These are phyloP conservation scores for Diaporthe citriasiana DNA, from an alignment of 2,329 filamentous ascomycete genomes.

Conservation along the genomic window DNA sequence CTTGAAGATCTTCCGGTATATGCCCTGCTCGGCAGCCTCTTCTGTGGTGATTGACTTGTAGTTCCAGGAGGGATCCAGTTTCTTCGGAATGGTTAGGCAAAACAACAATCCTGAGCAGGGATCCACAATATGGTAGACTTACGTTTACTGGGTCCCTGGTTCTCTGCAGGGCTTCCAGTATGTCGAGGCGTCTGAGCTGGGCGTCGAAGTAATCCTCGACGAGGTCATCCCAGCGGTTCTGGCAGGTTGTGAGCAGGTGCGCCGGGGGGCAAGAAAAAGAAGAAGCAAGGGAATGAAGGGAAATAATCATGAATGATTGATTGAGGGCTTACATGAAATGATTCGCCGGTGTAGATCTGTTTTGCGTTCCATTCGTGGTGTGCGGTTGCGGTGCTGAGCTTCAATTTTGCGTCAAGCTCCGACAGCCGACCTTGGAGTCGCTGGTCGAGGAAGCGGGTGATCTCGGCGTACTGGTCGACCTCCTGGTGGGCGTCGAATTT, in stretches of 20 bases:
- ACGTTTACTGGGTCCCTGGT: conserved; percentile 64
- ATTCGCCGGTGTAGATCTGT: conserved; percentile 39
- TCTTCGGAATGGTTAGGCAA: conserved; percentile 41
- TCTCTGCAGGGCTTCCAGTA: conserved; percentile 59
- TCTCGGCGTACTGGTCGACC: conserved; percentile 65
- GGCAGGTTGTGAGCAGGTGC: conserved; percentile 28
- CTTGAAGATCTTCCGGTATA: conserved; percentile 56
- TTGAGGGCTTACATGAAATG: conserved; percentile 44
- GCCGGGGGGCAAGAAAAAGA: background rate
- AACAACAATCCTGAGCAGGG: conserved; percentile 47
- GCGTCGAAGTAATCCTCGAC: conserved; percentile 60
- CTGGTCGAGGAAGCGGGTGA: conserved; percentile 66
- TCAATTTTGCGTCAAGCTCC: conserved; percentile 45
- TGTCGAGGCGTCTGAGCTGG: conserved; percentile 61
- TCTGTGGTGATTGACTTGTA: conserved; percentile 62
- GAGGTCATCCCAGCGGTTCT: conserved; percentile 41
- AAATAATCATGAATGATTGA: conserved; percentile 19
- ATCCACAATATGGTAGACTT: conserved; percentile 51
- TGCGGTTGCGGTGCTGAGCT: conserved; percentile 43
- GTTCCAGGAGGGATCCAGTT: conserved; percentile 59
- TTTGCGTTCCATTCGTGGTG: conserved; percentile 40
- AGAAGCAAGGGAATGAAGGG: conserved; percentile 23
- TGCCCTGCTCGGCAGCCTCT: conserved; percentile 60
- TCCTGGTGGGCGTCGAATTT: conserved; percentile 67
- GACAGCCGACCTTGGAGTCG: conserved; percentile 53